Base-by-base conservation (phyloP, 768 basidiomycete species). In the Trametes sanguinea region DNA sequence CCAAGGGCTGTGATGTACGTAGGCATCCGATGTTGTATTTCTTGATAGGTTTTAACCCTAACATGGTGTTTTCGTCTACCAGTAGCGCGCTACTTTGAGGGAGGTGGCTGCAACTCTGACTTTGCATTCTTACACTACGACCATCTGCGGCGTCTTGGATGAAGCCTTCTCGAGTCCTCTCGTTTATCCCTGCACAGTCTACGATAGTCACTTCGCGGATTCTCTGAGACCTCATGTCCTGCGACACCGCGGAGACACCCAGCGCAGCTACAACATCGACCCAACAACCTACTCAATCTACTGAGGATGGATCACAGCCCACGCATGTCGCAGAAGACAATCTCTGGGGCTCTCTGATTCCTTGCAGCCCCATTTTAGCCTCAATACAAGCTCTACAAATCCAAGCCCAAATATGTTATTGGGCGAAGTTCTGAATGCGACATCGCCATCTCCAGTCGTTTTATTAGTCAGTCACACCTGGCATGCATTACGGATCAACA, bases 311-410 rank as follows among this genome's bases (percentile, higher is more conserved):
- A 6, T 59, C 62, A 0, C 57, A 59, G 39, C n/a, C 30, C 2
- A 29, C 54, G 3, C 2, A 44, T 45, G 17, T 69, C 65, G 47
- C 43, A 42, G 70, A 74, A 33, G 8, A 54, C 6, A 70, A 79
- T 40, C 80, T 89, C 55, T 91, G 87, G 87, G 89, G 88, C 8
- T 85, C 80, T 63, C 80, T 91, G 44, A 82, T 86, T 44, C 88
- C 89, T 2, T 87, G 84, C 67, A 83, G 77, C 64, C 63, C 75
- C 17, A 63, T 71, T 2, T 27, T 87, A 2, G n/a, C 72, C 73
- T 7, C 81, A 86, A 30, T 80, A 89, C 53, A 84, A 88, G 62
- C 81, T 91, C 54, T 82, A 77, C 76, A 86, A 81, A 64, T 66
- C 80, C 35, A 72, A 78, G n/a, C 79, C 77, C 0, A 73, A 67